Evolutionary conservation across 768 basidiomycete species (phyloP).

Genomic region (Melanogaster broomeanus): DNA sequence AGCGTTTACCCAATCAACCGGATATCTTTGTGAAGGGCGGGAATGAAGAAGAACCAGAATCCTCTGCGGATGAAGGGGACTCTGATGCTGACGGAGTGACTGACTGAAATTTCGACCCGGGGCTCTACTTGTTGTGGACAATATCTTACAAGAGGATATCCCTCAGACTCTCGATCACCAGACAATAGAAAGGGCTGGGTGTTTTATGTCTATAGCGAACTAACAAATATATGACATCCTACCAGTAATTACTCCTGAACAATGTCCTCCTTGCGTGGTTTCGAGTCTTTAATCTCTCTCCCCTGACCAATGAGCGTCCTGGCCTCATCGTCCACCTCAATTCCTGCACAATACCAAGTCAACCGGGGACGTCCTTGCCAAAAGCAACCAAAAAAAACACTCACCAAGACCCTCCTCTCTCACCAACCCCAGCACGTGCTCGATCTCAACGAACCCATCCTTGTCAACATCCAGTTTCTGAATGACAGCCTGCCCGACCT

Average conservation of each 20-base stretch:
- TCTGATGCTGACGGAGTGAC: constrained; percentile 4
- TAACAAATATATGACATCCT: constrained; percentile 7
- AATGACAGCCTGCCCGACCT: constrained; percentile 82
- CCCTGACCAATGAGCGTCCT: constrained; percentile 83
- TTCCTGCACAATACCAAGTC: constrained; percentile 46
- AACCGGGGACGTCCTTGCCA: not conserved
- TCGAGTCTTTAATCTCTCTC: constrained; percentile 73
- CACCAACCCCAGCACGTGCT: constrained; percentile 89
- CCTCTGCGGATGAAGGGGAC: not conserved
- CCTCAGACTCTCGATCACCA: not conserved
- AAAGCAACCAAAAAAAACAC: constrained; percentile 18
- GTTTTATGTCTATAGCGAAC: constrained; percentile 12
- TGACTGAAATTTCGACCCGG: not conserved
- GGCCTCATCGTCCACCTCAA: constrained; percentile 83
- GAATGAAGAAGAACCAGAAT: constrained; percentile 9
- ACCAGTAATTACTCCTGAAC: constrained; percentile 60
- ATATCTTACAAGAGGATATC: constrained; percentile 3
- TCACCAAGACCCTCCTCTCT: constrained; percentile 83
- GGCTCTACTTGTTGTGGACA: not conserved
- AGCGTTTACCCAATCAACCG: constrained; percentile 29
- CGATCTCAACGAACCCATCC: constrained; percentile 93
- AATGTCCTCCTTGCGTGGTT: constrained; percentile 95
- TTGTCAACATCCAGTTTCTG: constrained; percentile 95
- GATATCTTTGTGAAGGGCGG: constrained; percentile 25
- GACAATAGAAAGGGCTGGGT: not conserved